phyloP scores from a whole-genome alignment of 2,329 filamentous ascomycete species.

The Gremmenia infestans region DNA sequence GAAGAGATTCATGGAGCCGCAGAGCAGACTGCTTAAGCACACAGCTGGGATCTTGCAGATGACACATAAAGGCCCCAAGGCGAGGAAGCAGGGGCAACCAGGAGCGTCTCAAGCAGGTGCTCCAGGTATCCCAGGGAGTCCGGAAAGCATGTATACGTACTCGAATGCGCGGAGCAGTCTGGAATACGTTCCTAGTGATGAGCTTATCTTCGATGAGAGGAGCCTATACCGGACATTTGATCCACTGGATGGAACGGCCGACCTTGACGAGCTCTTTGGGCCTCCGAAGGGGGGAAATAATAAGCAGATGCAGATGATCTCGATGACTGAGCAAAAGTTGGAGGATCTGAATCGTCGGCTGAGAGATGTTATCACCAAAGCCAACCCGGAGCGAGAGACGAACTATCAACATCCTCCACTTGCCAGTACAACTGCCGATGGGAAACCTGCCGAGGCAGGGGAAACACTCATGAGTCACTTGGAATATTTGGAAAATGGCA shows the following conservation, averaged over 20 bases:
- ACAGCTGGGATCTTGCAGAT: conserved; percentile 89
- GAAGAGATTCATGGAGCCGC: conserved; percentile 67
- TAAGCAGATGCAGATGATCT: conserved; percentile 45
- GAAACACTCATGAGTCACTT: conserved; percentile 53
- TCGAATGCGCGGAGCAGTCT: conserved; percentile 56
- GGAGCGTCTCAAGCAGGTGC: conserved; percentile 36
- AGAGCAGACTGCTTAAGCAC: conserved; percentile 76
- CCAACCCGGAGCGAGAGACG: conserved; percentile 44
- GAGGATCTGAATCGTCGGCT: conserved; percentile 64
- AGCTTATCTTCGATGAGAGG: conserved; percentile 69
- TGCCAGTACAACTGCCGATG: conserved; percentile 39
- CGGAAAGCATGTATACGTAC: conserved; percentile 70
- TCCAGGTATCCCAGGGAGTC: conserved; percentile 62
- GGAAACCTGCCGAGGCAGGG: conserved; percentile 37
- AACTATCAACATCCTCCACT: conserved; percentile 21
- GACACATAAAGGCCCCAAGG: conserved; percentile 70
- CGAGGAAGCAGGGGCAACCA: conserved; percentile 33
- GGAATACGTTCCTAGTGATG: conserved; percentile 45
- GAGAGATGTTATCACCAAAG: conserved; percentile 59
- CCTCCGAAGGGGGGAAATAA: conserved; percentile 13
- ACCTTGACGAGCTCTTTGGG: conserved; percentile 20
- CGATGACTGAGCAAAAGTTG: conserved; percentile 59
- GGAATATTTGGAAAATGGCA: conserved; percentile 64
- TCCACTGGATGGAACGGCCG: conserved; percentile 47
- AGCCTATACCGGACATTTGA: conserved; percentile 69